These are phyloP conservation scores for Yarrowia hollandica DNA, from an alignment of 805 yeast species.

Conservation along the genomic window DNA sequence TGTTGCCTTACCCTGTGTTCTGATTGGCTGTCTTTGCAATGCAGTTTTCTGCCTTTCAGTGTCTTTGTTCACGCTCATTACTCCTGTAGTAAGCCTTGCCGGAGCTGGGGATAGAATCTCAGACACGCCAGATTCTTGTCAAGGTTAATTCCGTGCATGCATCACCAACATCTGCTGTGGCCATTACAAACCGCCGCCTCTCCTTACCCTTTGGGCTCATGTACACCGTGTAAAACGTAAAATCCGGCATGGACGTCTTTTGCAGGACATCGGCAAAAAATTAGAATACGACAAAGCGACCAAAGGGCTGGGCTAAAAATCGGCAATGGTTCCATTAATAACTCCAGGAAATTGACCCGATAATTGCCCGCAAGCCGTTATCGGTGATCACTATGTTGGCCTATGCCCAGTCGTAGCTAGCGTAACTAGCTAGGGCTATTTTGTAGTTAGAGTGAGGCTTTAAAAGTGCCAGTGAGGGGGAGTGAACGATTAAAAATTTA, in stretches of 20 bases:
- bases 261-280: too few species aligned
- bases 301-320: too few species aligned
- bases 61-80: neutral
- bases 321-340: too few species aligned
- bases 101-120: neutral
- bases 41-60: neutral
- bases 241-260: too few species aligned
- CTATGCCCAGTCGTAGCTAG: neutral
- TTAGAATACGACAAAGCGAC: too few species aligned
- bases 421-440: neutral
- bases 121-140: too few species aligned
- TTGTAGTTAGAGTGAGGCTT: conserved; percentile 5
- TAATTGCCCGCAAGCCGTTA: too few species aligned
- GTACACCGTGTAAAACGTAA: too few species aligned
- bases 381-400: neutral
- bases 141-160: neutral
- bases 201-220: conserved; percentile 13
- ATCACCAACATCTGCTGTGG: neutral
- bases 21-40: neutral
- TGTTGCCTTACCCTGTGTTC: neutral
- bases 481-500: too few species aligned
- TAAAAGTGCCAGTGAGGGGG: neutral
- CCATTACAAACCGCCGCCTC: conserved; percentile 11
- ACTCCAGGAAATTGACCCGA: too few species aligned
- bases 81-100: too few species aligned